Base-by-base conservation (phyloP, 192 early-diverging fungal species). In the Backusella psychrophila region DNA sequence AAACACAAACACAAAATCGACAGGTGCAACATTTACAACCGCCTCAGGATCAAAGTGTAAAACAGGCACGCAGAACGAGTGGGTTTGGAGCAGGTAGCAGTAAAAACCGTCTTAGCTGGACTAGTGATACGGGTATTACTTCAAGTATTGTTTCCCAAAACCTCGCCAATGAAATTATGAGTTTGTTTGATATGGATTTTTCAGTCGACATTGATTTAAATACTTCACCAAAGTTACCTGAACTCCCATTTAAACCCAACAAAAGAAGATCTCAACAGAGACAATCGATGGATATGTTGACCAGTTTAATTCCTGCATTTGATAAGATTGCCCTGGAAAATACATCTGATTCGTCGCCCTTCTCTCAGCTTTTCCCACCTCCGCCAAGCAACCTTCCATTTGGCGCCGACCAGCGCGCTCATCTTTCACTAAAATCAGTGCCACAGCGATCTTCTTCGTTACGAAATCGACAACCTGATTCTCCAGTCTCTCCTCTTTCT, bases 121-220 rank as follows among this genome's bases (percentile, higher is more conserved):
- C 77, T 26, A 83, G 78, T 59, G 78, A 80, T n/a, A 71, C 71
- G 14, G 75, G 76, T 2, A 8, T 78, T 19, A 65, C 76, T 1
- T 80, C 78, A 2, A 63, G 68, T 63, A 66, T 59, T 19, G 70
- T 74, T 15, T 74, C 82, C 14, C 82, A 83, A 39, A 71, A 76
- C 35, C 46, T 83, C 4, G 82, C 82, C 4, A 71, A 69, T 15
- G 82, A 83, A 65, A 66, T 83, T 17, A 80, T 80, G 75, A 78
- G 69, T 33, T 46, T 83, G 11, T 83, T 83, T 73, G 78, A 83
- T 63, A 83, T 83, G 82, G 82, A 83, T 26, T 83, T 83, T 63
- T 66, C 70, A 19, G 66, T 82, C 7, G 75, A 82, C 39, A 75
- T 80, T 9, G 53, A 77, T 23, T 19, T 80, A 11, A 72, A 74